Evolutionary conservation across 2,329 filamentous ascomycete genomes (phyloP).

Genomic region (Pseudogymnoascus destructans): DNA sequence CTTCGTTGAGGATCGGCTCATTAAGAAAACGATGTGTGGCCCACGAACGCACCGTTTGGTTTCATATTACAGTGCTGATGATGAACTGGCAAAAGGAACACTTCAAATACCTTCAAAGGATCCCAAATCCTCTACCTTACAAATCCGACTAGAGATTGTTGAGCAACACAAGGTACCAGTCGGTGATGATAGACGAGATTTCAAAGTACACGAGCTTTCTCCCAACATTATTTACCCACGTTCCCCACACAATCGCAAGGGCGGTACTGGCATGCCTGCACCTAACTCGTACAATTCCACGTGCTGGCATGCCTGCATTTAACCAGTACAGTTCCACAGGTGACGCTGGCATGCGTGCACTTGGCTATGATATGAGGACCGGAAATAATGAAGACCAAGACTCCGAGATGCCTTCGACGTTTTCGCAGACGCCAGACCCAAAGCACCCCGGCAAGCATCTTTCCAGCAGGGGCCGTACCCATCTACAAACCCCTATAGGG

Average conservation of each 20-base stretch:
- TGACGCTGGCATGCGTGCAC: background rate
- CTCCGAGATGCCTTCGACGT: background rate
- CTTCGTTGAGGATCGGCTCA: conserved; percentile 68
- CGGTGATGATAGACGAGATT: background rate
- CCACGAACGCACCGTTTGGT: conserved; percentile 74
- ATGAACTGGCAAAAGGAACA: conserved; percentile 48
- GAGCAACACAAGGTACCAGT: background rate
- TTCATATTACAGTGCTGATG: conserved; percentile 74
- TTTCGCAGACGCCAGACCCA: background rate
- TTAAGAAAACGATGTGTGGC: conserved; percentile 86
- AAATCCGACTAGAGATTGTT: conserved; percentile 41
- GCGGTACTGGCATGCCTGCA: background rate
- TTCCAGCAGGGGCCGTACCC: background rate
- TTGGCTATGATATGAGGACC: background rate
- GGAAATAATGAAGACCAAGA: background rate
- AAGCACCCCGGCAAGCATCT: background rate
- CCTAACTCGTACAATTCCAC: background rate
- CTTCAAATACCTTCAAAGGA: conserved; percentile 47
- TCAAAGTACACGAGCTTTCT: background rate
- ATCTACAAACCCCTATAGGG: background rate
- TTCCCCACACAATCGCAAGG: background rate
- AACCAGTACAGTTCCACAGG: background rate
- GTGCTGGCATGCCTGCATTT: background rate
- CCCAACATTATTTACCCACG: background rate
- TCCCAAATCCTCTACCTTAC: conserved; percentile 35